phyloP scores from a whole-genome alignment of 495 filamentous ascomycete species.

The Terfezia claveryi region DNA sequence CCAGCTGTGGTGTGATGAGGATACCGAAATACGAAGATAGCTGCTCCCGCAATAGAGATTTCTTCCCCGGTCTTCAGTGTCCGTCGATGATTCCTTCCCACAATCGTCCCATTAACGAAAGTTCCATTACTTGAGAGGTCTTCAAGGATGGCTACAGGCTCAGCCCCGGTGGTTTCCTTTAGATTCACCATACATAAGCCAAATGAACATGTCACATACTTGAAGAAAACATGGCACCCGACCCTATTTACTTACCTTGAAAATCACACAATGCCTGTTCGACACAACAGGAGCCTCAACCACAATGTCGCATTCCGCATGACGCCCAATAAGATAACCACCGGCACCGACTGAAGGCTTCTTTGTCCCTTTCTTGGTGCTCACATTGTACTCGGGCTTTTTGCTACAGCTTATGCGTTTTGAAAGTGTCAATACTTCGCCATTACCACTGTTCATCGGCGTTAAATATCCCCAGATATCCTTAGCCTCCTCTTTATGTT shows the following conservation, averaged over 20 bases:
- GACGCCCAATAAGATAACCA: slow-evolving; percentile 82
- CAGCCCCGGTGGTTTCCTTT: slow-evolving; percentile 55
- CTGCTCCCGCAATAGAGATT: slow-evolving; percentile 60
- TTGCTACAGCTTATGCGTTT: slow-evolving; percentile 26
- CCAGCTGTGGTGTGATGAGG: slow-evolving; percentile 52
- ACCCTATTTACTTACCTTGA: slow-evolving; percentile 27
- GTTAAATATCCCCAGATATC: slow-evolving; percentile 83
- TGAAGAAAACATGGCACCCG: too few relatives aligned
- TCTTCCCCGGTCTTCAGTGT: slow-evolving; percentile 78
- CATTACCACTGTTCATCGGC: slow-evolving; percentile 47
- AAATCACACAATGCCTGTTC: slow-evolving; percentile 82
- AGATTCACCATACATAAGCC: background rate
- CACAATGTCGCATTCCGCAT: slow-evolving; percentile 77
- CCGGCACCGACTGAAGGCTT: slow-evolving; percentile 30
- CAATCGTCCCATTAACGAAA: slow-evolving; percentile 74
- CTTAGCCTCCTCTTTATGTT: slow-evolving; percentile 58
- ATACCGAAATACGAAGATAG: slow-evolving; percentile 76
- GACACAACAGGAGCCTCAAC: slow-evolving; percentile 71
- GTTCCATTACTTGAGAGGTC: slow-evolving; percentile 94
- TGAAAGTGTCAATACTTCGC: slow-evolving; percentile 46
- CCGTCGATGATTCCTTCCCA: slow-evolving; percentile 78
- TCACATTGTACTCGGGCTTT: slow-evolving; percentile 10
- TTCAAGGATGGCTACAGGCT: slow-evolving; percentile 60
- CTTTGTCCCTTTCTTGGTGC: slow-evolving; percentile 23
- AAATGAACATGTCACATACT: too few relatives aligned